Percentiles rank a stretch among this genome's conserved stretches.
These are phyloP conservation scores for Venturia nashicola DNA, from an alignment of 2,329 filamentous ascomycete species.

Conservation along the genomic window DNA sequence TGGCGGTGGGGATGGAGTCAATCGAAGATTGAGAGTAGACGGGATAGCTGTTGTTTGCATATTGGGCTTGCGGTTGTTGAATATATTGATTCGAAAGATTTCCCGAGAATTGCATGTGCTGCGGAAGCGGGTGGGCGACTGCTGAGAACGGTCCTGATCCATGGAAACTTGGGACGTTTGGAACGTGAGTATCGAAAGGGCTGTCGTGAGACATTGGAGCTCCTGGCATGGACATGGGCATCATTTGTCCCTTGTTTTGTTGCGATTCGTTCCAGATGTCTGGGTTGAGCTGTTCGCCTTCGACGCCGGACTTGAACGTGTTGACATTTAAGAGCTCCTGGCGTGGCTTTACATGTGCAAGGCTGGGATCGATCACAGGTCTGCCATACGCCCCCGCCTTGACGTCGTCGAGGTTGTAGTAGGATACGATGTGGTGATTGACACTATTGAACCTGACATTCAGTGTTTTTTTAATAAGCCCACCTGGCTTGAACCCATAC, in stretches of 20 bases:
- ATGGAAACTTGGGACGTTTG: background rate
- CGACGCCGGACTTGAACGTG: background rate
- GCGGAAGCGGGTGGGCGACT: too few species aligned
- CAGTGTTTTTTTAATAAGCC: slow-evolving; percentile 87
- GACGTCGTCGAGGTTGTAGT: slow-evolving; percentile 78
- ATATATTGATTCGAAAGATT: background rate
- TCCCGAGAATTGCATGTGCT: too few species aligned
- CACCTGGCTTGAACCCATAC: slow-evolving; percentile 72
- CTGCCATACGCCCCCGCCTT: slow-evolving; percentile 24
- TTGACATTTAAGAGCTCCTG: background rate
- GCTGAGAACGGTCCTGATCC: background rate
- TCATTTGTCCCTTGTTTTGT: background rate
- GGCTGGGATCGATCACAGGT: slow-evolving; percentile 20
- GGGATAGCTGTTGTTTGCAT: background rate
- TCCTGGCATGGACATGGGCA: background rate
- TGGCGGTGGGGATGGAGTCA: background rate
- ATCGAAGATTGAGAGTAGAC: background rate
- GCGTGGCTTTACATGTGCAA: background rate
- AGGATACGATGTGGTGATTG: slow-evolving; percentile 76
- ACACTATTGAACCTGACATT: slow-evolving; percentile 63
- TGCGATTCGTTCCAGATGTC: too few species aligned
- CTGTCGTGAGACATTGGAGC: background rate
- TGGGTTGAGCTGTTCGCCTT: background rate
- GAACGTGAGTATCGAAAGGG: background rate
- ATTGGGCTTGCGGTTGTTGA: background rate